phyloP scores from a whole-genome alignment of 2,329 filamentous ascomycete species.

The Ascochyta rabiei region DNA sequence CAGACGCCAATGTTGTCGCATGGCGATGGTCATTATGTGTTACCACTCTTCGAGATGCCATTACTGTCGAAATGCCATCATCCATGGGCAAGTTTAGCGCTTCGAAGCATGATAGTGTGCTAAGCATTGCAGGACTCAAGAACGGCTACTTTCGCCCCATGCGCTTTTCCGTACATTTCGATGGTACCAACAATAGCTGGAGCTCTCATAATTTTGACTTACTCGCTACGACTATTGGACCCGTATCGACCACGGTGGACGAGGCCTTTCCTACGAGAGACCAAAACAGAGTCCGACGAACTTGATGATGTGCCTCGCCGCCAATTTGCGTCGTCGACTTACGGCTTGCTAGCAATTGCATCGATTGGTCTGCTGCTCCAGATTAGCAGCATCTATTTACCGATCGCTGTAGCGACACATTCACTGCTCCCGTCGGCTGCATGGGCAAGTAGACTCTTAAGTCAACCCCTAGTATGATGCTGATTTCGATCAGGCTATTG shows the following conservation, averaged over 20 bases:
- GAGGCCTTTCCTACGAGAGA: slow-evolving; percentile 55
- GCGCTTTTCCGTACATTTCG: slow-evolving; percentile 50
- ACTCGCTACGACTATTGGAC: slow-evolving; percentile 41
- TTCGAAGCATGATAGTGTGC: not conserved
- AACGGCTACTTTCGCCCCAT: slow-evolving; percentile 49
- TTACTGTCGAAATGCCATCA: slow-evolving; percentile 33
- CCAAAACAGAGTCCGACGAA: slow-evolving; percentile 36
- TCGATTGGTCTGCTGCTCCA: slow-evolving; percentile 36
- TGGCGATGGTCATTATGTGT: not conserved
- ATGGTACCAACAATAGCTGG: slow-evolving; percentile 47
- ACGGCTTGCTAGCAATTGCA: slow-evolving; percentile 33
- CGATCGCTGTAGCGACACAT: slow-evolving; percentile 13
- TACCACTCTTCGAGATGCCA: slow-evolving; percentile 13
- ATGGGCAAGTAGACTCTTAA: slow-evolving; percentile 35
- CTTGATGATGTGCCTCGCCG: slow-evolving; percentile 36
- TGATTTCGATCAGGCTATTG: slow-evolving; percentile 43
- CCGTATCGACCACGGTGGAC: slow-evolving; percentile 57
- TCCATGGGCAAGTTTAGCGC: slow-evolving; percentile 33
- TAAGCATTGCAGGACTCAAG: slow-evolving; percentile 39
- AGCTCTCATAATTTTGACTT: slow-evolving; percentile 46
- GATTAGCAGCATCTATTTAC: slow-evolving; percentile 20
- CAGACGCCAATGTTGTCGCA: slow-evolving; percentile 31
- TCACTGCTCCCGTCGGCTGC: slow-evolving; percentile 38
- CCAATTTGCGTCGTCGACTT: slow-evolving; percentile 36
- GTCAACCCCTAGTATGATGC: not conserved